These are phyloP conservation scores for Ustilago sp. DNA, from an alignment of 1,284 basidiomycete genomes.

Conservation along the genomic window DNA sequence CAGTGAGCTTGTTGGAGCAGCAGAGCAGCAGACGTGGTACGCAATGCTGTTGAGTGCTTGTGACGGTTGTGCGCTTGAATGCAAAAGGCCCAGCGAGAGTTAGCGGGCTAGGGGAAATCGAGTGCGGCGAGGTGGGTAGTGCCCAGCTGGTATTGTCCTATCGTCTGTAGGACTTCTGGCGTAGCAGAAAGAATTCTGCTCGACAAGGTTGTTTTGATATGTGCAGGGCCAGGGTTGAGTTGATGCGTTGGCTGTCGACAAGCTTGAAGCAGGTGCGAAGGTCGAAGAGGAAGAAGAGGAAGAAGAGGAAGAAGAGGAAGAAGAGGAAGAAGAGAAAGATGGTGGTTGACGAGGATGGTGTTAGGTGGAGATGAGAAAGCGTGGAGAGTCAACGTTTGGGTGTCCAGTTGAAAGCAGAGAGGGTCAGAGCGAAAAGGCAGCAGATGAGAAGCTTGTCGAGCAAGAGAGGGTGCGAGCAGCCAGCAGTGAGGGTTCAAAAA, in stretches of 20 bases:
- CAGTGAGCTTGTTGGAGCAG: background rate
- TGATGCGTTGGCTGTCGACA: background rate
- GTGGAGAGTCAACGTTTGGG: background rate
- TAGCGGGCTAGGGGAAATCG: background rate
- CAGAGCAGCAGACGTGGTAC: no score
- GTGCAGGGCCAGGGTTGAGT: background rate
- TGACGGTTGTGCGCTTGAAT: background rate
- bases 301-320: no score
- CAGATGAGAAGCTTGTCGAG: background rate
- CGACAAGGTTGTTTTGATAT: background rate
- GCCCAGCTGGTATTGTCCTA: background rate
- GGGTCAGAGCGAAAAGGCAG: background rate
- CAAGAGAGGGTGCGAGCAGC: background rate
- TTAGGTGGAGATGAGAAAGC: background rate
- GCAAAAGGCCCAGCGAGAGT: background rate
- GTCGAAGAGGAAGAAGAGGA: background rate
- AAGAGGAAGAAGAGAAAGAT: background rate
- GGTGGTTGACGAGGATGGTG: background rate
- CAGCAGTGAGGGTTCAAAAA: conserved; percentile 1
- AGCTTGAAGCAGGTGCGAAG: background rate
- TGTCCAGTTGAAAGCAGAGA: background rate
- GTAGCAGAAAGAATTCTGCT: background rate
- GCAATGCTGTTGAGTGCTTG: background rate
- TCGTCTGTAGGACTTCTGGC: background rate
- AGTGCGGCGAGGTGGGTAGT: background rate